Evolutionary conservation across 768 basidiomycete species (phyloP), one percentile per base, ranked within the genome.

Genomic region (Mycena olivaceomarginata): DNA sequence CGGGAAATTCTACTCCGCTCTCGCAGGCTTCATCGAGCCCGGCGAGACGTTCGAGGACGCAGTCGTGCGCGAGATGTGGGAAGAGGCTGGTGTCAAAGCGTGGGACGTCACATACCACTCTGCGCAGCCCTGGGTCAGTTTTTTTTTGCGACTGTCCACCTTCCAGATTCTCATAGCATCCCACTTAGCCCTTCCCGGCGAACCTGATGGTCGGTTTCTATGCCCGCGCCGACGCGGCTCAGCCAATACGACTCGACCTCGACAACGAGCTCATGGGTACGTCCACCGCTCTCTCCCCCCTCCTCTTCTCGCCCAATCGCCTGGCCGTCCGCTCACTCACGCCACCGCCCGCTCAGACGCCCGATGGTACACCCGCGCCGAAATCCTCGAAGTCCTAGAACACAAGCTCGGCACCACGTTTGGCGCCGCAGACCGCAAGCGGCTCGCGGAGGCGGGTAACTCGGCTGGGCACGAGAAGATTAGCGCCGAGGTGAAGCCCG

Each of bases 41-140:
- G 97, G 95, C 12, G 98, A 99, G 84, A 93, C 95, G 0, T 94
- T 98, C 78, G 98, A 99, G 82, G 97, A 99, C 80, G 95, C 98
- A 2, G 97, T 99, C 41, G 89, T 91, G 68, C 91, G 98, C 51
- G 98, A 99, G 85, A 94, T 98, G 84, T 96, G 96, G 93, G 98
- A 99, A 84, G 98, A 99, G 84, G 96, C 96, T 2, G 98, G 98
- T 5, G 91, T 99, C n/a, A 91, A 90, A 63, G 96, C 96, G 31
- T 94, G 94, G 88, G 90, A 96, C 78, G 91, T 97, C 37, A 89
- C 89, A 79, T 99, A 98, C 82, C 96, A 97, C 84, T 96, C 95
- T 72, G 92, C 89, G 45, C 96, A 97, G 80, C 96, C 96, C 70
- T 97, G 96, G 96, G 96, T 95, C 80, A 77, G 90, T 77, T 43